Percentiles rank a stretch among this genome's conserved stretches.
Conservation (phyloP, 352 stramenopile genomes). For the Phytophthora nicotianae region DNA sequence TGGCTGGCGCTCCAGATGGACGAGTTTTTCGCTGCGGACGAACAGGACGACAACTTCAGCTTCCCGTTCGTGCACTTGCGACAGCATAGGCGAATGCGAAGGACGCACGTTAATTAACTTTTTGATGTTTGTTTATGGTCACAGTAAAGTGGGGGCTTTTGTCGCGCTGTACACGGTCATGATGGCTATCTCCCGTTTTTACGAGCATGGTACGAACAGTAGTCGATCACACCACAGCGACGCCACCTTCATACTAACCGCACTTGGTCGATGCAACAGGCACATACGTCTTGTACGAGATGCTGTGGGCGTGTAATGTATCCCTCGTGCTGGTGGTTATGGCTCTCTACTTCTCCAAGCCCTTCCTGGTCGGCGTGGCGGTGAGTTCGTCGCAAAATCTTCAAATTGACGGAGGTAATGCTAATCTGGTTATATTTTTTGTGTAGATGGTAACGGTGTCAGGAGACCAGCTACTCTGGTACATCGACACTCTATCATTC, state of each 20-base stretch:
- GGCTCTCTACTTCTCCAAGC: conserved; percentile 74
- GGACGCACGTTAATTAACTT: background rate
- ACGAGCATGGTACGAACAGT: conserved; percentile 56
- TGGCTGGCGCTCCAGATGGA: conserved; percentile 65
- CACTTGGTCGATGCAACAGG: conserved; percentile 28
- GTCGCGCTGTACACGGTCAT: conserved; percentile 55
- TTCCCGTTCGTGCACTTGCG: conserved; percentile 47
- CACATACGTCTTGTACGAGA: conserved; percentile 81
- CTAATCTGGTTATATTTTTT: background rate
- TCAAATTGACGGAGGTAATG: background rate
- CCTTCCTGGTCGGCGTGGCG: conserved; percentile 81
- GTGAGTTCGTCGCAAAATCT: conserved; percentile 33
- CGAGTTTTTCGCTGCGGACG: conserved; percentile 45
- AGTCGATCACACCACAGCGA: background rate
- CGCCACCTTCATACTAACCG: background rate
- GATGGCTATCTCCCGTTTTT: conserved; percentile 58
- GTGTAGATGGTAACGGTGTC: conserved; percentile 88
- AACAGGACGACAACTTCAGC: conserved; percentile 51
- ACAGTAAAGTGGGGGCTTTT: conserved; percentile 59
- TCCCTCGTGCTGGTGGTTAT: conserved; percentile 71
- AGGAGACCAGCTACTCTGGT: conserved; percentile 94
- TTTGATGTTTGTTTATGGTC: background rate
- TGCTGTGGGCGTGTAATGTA: conserved; percentile 85
- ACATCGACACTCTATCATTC: conserved; percentile 83
- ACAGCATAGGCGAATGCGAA: background rate